Conservation (phyloP, 257 asterid genomes). For the Lithospermum erythrorhizon region DNA sequence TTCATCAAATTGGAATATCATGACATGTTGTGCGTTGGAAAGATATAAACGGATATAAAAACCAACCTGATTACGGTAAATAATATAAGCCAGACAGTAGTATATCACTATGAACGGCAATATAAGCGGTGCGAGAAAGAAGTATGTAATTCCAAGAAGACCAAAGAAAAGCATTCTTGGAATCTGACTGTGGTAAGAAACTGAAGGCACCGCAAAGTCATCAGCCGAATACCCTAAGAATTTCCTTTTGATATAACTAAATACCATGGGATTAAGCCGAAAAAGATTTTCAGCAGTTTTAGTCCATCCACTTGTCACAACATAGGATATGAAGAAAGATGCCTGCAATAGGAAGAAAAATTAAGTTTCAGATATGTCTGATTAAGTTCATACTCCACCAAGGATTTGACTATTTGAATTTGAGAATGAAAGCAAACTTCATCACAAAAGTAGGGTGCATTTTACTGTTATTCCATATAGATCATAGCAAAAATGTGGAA, state of each 20-base stretch:
- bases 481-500: no score
- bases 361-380: no score
- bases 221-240: conserved; percentile 37
- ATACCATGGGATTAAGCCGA: conserved; percentile 32
- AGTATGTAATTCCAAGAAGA: conserved; percentile 86
- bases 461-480: no score
- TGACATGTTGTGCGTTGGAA: not conserved
- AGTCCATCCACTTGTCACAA: conserved; percentile 99
- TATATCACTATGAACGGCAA: conserved; percentile 77
- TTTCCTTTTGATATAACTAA: conserved; percentile 29
- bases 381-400: not conserved
- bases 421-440: not conserved
- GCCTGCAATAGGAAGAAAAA: conserved; percentile 42
- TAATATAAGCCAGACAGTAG: conserved; percentile 76
- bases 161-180: conserved; percentile 73
- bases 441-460: no score
- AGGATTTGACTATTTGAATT: not conserved
- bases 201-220: conserved; percentile 60
- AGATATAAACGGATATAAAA: not conserved
- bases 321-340: conserved; percentile 88
- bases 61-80: conserved; percentile 90
- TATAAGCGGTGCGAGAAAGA: conserved; percentile 85
- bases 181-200: conserved; percentile 76
- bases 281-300: conserved; percentile 59
- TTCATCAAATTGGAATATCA: not conserved